Base-by-base conservation (phyloP, 345 rosid species). In the Sonneratia caseolaris region DNA sequence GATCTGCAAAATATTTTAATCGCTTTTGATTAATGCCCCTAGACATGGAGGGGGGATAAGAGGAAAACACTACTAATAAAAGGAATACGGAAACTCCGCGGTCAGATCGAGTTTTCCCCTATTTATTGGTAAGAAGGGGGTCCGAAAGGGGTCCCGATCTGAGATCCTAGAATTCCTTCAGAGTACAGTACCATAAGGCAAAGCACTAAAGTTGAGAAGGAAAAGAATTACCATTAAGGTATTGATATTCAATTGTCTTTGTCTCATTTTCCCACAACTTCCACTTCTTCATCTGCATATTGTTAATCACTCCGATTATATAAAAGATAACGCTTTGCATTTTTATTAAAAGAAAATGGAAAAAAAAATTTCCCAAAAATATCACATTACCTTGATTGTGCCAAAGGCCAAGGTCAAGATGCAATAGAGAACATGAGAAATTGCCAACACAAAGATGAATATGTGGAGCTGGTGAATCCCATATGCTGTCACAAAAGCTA, bases 391-490 rank as follows among this genome's bases (percentile, higher is more conserved):
- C 96, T 94, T 91, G 68, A 78, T 81, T 57, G 79, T 85, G 51
- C 97, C 95, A 48, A 94, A 77, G 59, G 82, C 86, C 82, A 89
- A 79, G 51, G 91, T 94, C 40, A 78, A 22, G 71, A 91, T 79
- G 75, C 97, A 84, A 79, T 87, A 88, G 49, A 94, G 77, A 37
- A 94, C 85, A 79, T 94, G 98, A 49, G 74, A 83, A 77, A 91
- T 73, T 21, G 97, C 97, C 10, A 94, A 79, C 59, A 81, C 90
- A 64, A 94, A 94, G 82, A 94, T 90, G 85, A 94, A 91, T 64
- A 87, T 80, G 71, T 94, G 98, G 14, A 94, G 92, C 80, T 91
- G 97, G 71, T 94, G 93, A 71, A 91, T 84, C 0, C 93, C 98
- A 47, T 87, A 90, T 1, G 87, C 69, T 5, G 98, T 91, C 36